Base-by-base conservation (phyloP, 176 grass and related monocot species). In the Hordeum marinum region DNA sequence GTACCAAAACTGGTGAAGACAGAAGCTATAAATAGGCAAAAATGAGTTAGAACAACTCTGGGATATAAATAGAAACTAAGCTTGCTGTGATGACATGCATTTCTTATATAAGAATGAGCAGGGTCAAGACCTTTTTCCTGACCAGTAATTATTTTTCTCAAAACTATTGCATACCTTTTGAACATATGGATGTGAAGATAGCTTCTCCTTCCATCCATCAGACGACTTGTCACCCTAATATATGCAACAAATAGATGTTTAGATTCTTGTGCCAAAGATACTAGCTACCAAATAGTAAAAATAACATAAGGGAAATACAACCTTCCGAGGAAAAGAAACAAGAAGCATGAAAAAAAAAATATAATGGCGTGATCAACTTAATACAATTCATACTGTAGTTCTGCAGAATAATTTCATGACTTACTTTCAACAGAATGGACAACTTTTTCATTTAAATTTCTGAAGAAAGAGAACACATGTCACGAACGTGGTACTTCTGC, bases 121-220 rank as follows among this genome's bases (percentile, higher is more conserved):
- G 46, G 57, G 18, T 17, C 40, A 54, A 82, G 39, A n/a, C 6
- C 3, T 3, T 18, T 41, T 77, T 37, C 37, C 62, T 72, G 21
- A 52, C 18, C 24, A 37, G 46, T 40, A 79, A 29, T 39, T 66
- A 41, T 69, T 57, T 36, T 66, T 46, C 27, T 69, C 13, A 75
- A 87, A 32, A 41, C 2, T 9, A 67, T 20, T 40, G 5, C 34
- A 64, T 92, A 95, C 96, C 91, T 94, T 94, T 25, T n/a, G 80
- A 79, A 93, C 75, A 94, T 90, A 98, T 36, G 86, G 77, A 88
- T 98, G 94, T 79, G 85, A 85, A 63, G 84, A 94, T 67, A 95
- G 72, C 78, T 90, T 95, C 41, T 90, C 88, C 82, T 94, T 95
- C 93, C 93, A 98, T 55, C 68, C 57, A 59, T 92, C 83, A 23